Evolutionary conservation across 768 basidiomycete genomes (phyloP).

Genomic region (Amanita rimosa): DNA sequence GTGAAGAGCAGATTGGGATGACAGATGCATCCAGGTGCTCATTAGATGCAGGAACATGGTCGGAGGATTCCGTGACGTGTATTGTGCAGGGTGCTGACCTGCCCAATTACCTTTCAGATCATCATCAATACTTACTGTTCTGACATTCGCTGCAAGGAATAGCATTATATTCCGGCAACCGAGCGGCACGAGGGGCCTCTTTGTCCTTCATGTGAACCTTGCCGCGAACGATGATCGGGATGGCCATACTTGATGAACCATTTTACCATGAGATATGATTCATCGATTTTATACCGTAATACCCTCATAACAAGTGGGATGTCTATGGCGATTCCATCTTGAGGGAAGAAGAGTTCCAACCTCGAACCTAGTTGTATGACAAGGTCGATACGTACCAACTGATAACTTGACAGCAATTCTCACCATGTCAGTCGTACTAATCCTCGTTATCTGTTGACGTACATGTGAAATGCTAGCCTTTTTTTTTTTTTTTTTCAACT

Average conservation of each 20-base stretch:
- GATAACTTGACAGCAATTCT: slow-evolving; percentile 23
- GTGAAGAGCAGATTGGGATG: background rate
- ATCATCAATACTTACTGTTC: slow-evolving; percentile 3
- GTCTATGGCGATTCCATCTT: slow-evolving; percentile 29
- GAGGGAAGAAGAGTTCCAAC: background rate
- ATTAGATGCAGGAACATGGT: background rate
- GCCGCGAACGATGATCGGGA: slow-evolving; percentile 34
- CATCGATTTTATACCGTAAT: slow-evolving; percentile 22
- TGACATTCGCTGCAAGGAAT: slow-evolving; percentile 27
- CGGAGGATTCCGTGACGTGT: background rate
- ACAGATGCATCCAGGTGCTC: background rate
- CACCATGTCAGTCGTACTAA: slow-evolving; percentile 29
- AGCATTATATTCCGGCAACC: slow-evolving; percentile 32
- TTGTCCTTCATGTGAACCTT: slow-evolving; percentile 30
- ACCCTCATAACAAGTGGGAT: background rate
- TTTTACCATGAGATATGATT: slow-evolving; percentile 40
- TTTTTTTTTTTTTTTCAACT: too few species aligned
- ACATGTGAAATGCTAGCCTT: too few species aligned
- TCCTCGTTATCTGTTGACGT: slow-evolving; percentile 1
- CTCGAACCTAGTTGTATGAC: slow-evolving; percentile 21
- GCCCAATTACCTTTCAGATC: slow-evolving; percentile 19
- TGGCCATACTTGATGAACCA: slow-evolving; percentile 29
- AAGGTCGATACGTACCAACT: slow-evolving; percentile 28
- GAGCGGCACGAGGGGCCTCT: slow-evolving; percentile 33
- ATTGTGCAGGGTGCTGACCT: slow-evolving; percentile 4